Evolutionary conservation across 306 rosid genomes (phyloP).

Genomic region (peach (Prunus persica)): DNA sequence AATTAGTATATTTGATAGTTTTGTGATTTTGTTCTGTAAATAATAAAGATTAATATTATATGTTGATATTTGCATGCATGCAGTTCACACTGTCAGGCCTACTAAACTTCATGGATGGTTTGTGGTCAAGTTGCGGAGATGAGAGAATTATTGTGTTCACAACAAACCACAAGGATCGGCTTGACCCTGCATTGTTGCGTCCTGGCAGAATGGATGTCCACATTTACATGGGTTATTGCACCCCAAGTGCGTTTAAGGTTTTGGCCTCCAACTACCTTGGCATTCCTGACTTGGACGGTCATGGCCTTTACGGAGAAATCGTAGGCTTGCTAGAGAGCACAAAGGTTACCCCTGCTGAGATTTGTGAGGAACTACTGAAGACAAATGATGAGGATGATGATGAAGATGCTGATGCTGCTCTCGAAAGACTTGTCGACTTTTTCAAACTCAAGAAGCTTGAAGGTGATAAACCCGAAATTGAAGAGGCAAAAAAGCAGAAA

Average conservation of each 20-base stretch:
- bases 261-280: conserved; percentile 47
- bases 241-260: conserved; percentile 30
- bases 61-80: not conserved
- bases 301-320: conserved; percentile 18
- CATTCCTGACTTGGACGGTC: conserved; percentile 16
- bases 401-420: too few species aligned
- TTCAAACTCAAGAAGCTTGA: too few species aligned
- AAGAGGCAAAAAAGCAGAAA: too few species aligned
- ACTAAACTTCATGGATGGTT: conserved; percentile 45
- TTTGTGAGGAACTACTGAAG: conserved; percentile 45
- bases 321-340: conserved; percentile 28
- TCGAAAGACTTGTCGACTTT: too few species aligned
- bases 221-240: conserved; percentile 52
- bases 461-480: too few species aligned
- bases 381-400: conserved; percentile 28
- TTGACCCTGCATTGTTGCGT: conserved; percentile 47
- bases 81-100: conserved; percentile 39
- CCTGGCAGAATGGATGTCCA: conserved; percentile 69
- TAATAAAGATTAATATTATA: too few species aligned
- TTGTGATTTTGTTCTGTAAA: too few species aligned
- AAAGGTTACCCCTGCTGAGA: conserved; percentile 44
- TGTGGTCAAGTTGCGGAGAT: conserved; percentile 61
- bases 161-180: conserved; percentile 45
- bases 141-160: conserved; percentile 49
- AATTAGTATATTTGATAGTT: too few species aligned